These are phyloP conservation scores for Sherardia arvensis DNA, from an alignment of 257 asterid species.

Conservation along the genomic window DNA sequence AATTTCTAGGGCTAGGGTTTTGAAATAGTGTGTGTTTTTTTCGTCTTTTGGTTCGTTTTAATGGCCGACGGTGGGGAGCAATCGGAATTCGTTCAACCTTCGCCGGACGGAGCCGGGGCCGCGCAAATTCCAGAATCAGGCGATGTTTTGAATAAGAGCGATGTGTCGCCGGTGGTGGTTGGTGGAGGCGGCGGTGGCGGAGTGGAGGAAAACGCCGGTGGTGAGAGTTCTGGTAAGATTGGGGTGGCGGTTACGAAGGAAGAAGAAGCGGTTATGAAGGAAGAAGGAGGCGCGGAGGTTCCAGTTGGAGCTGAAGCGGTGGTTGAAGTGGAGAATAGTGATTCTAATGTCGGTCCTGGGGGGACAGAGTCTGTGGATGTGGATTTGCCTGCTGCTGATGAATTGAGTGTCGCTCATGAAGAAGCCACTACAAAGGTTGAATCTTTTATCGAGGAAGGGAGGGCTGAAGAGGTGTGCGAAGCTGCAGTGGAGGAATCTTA, in stretches of 20 bases:
- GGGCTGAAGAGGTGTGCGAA: too few species aligned
- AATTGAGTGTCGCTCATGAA: neutral
- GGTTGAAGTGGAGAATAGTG: neutral
- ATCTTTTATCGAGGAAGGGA: too few species aligned
- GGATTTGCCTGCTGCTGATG: neutral
- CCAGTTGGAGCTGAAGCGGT: neutral
- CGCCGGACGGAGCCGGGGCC: conserved; percentile 6
- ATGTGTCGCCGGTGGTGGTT: neutral
- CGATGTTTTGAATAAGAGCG: conserved; percentile 16
- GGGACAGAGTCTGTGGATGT: neutral
- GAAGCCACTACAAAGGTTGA: neutral
- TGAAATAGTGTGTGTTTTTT: neutral
- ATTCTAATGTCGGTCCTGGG: neutral
- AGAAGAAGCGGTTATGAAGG: neutral
- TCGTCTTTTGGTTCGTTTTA: conserved; percentile 1
- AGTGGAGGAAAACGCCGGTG: neutral
- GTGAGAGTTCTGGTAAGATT: neutral
- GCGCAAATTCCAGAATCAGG: conserved; percentile 24
- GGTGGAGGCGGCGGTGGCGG: neutral
- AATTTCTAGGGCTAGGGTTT: conserved; percentile 61
- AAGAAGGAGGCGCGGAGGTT: neutral
- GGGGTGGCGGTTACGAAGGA: neutral
- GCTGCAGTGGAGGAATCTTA: neutral
- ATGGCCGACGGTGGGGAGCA: conserved; percentile 35
- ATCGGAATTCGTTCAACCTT: conserved; percentile 23